A percentile compares a stretch with the other conserved stretches of the same genome.
Conservation (phyloP, 345 rosid genomes). For the Camelina neglecta region DNA sequence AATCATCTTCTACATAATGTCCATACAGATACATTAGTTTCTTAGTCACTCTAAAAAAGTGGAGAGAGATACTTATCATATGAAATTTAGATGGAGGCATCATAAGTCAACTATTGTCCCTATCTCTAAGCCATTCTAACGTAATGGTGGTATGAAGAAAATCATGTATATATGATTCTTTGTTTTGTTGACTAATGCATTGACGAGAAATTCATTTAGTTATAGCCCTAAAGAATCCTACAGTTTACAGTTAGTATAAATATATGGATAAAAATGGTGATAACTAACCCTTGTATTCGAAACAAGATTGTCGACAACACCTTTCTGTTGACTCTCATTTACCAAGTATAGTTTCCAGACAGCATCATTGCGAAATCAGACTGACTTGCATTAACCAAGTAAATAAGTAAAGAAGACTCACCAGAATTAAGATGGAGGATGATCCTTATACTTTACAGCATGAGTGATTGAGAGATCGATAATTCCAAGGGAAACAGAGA, state of each 20-base stretch:
- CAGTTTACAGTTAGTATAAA: neutral
- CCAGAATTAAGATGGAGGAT: no score
- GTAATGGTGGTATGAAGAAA: slow-evolving; percentile 19
- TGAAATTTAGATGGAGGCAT: neutral
- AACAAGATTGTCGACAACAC: slow-evolving; percentile 75
- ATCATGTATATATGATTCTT: slow-evolving; percentile 25
- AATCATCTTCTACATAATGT: slow-evolving; percentile 4
- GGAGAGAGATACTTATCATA: neutral
- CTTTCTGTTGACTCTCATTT: slow-evolving; percentile 46
- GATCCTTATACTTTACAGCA: no score
- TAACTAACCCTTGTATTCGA: slow-evolving; percentile 68
- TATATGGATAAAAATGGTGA: slow-evolving; percentile 2
- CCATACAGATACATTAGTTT: neutral
- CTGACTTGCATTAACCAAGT: no score
- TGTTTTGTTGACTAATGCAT: neutral
- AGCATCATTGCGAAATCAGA: no score
- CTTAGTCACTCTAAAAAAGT: neutral
- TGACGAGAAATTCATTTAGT: neutral
- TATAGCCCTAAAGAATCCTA: neutral
- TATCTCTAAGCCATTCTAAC: slow-evolving; percentile 11
- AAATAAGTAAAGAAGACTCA: no score
- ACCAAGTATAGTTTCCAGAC: no score
- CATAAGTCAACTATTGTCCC: neutral
- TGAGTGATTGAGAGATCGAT: no score
- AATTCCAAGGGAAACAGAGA: neutral